phyloP scores from a whole-genome alignment of 352 stramenopile genomes.

The Phytophthora podocarpi region DNA sequence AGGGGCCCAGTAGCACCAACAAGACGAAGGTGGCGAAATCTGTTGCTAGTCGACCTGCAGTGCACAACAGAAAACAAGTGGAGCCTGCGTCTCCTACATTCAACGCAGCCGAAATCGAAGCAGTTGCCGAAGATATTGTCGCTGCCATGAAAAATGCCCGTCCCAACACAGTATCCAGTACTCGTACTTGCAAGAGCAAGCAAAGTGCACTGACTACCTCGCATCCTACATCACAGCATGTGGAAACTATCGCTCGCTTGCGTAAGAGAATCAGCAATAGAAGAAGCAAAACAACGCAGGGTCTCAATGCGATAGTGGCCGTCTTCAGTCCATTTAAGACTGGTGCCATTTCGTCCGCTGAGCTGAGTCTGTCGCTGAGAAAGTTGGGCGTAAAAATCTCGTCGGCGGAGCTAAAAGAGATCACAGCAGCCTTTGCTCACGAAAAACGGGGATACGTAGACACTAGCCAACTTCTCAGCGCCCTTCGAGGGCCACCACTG shows the following conservation, averaged over 20 bases:
- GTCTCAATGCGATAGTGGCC: conserved; percentile 55
- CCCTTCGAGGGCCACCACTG: conserved; percentile 44
- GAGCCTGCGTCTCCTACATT: not conserved
- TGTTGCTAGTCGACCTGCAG: not conserved
- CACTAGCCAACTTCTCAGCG: conserved; percentile 54
- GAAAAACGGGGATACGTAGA: conserved; percentile 60
- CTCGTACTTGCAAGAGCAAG: conserved; percentile 5
- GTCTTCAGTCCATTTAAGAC: conserved; percentile 44
- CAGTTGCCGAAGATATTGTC: conserved; percentile 12
- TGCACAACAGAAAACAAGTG: not conserved
- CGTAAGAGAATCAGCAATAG: conserved; percentile 39
- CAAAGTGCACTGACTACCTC: not conserved
- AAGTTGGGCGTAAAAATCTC: conserved; percentile 60
- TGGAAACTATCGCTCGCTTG: conserved; percentile 24
- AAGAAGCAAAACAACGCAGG: conserved; percentile 35
- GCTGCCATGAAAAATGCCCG: conserved; percentile 5
- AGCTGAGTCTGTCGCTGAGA: conserved; percentile 66
- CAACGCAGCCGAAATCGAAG: conserved; percentile 7
- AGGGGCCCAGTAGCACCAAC: not conserved
- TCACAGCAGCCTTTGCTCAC: conserved; percentile 53
- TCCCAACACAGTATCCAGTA: not conserved
- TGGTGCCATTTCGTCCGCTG: conserved; percentile 44
- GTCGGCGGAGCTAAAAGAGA: conserved; percentile 32
- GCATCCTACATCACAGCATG: conserved; percentile 5
- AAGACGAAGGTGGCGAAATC: not conserved